Evolutionary conservation across 129 eudicot genomes (phyloP).

Genomic region (Smallanthus sonchifolius): DNA sequence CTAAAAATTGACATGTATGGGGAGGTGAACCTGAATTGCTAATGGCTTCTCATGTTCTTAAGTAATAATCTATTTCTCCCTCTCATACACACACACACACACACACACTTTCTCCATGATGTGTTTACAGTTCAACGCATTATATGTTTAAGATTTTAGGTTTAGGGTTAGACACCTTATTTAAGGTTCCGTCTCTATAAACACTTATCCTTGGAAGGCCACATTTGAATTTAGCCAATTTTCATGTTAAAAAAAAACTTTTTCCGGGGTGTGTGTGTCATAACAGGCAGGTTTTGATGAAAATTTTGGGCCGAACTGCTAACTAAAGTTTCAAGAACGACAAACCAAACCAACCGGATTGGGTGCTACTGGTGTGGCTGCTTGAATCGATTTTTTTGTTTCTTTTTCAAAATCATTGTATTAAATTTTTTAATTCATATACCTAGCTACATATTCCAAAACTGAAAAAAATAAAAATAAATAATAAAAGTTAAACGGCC

Average conservation of each 20-base stretch:
- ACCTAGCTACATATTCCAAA: too few species aligned
- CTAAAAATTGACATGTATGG: conserved; percentile 94
- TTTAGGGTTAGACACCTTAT: background rate
- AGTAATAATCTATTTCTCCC: conserved; percentile 41
- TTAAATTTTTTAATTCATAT: too few species aligned
- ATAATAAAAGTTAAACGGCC: too few species aligned
- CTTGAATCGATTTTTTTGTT: too few species aligned
- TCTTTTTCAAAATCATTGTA: too few species aligned
- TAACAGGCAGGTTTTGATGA: too few species aligned
- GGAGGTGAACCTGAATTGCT: conserved; percentile 98
- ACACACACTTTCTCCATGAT: conserved; percentile 3
- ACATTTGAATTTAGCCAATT: background rate
- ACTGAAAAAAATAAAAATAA: too few species aligned
- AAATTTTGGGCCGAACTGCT: too few species aligned
- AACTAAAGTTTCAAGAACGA: background rate
- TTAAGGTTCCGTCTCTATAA: background rate
- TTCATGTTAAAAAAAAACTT: conserved; percentile 5
- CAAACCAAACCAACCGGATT: too few species aligned
- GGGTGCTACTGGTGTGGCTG: too few species aligned
- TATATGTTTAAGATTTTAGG: background rate
- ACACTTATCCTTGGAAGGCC: background rate
- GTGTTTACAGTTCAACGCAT: background rate
- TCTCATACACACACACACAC: too few species aligned
- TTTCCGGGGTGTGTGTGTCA: too few species aligned
- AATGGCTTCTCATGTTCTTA: conserved; percentile 97